Evolutionary conservation across 805 yeast species (phyloP).

Genomic region (Kurtzmaniella fragi): DNA sequence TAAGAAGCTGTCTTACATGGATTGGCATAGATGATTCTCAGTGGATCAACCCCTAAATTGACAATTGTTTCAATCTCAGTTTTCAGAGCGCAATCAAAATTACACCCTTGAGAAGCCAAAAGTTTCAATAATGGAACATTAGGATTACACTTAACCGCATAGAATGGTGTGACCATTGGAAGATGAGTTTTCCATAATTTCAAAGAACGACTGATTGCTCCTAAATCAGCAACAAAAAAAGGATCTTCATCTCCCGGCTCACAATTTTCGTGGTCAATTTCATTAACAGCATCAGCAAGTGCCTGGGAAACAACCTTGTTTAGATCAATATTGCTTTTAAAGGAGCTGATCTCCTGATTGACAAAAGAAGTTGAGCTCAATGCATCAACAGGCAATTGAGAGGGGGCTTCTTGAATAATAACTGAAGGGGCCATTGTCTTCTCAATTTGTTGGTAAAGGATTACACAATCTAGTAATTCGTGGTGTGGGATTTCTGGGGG

Average conservation of each 20-base stretch:
- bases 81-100: slow-evolving; percentile 92
- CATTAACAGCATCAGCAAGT: slow-evolving; percentile 31
- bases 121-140: slow-evolving; percentile 52
- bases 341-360: neutral
- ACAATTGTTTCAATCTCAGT: slow-evolving; percentile 71
- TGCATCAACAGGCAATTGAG: neutral
- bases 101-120: slow-evolving; percentile 59
- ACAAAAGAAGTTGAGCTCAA: neutral
- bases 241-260: slow-evolving; percentile 78
- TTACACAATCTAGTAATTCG: slow-evolving; percentile 5
- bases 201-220: slow-evolving; percentile 59
- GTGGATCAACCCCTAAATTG: slow-evolving; percentile 55
- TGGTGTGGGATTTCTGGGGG: slow-evolving; percentile 6
- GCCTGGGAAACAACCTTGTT: slow-evolving; percentile 17
- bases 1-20: slow-evolving; percentile 90
- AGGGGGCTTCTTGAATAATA: neutral
- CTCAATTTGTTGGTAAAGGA: slow-evolving; percentile 4
- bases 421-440: slow-evolving; percentile 2
- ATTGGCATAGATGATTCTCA: slow-evolving; percentile 81
- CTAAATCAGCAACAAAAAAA: slow-evolving; percentile 83
- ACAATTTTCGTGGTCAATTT: slow-evolving; percentile 53
- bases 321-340: neutral
- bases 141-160: slow-evolving; percentile 94
- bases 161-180: slow-evolving; percentile 79
- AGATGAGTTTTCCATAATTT: slow-evolving; percentile 58